Percentiles rank a stretch among this genome's conserved stretches.
Evolutionary conservation across 352 stramenopile genomes (phyloP).

Genomic region (Phytopythium litorale): DNA sequence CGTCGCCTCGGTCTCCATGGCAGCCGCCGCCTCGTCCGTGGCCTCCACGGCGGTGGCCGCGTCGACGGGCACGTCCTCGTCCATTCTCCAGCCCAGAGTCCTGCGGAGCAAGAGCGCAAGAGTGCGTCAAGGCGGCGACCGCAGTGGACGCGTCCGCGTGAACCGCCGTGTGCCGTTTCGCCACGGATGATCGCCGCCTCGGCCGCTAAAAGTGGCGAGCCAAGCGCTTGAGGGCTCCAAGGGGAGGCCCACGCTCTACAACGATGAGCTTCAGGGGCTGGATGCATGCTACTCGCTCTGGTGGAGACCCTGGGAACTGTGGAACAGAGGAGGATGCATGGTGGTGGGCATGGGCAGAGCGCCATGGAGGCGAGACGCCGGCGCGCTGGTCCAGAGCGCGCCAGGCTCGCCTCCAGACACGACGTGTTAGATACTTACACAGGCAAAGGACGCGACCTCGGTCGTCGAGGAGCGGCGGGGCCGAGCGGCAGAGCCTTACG

Average conservation of each 20-base stretch:
- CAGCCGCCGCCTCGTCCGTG: not conserved
- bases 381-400: not conserved
- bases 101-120: not conserved
- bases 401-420: not conserved
- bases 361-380: not conserved
- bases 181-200: not conserved
- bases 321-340: too few species aligned
- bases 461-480: not conserved
- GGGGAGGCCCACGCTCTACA: too few species aligned
- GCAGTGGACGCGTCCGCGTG: not conserved
- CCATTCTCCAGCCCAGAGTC: not conserved
- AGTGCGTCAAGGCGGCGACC: not conserved
- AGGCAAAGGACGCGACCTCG: not conserved
- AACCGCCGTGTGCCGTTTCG: not conserved
- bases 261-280: too few species aligned
- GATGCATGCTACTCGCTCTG: too few species aligned
- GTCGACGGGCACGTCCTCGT: not conserved
- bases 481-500: not conserved
- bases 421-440: constrained; percentile 3
- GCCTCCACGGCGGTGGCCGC: not conserved
- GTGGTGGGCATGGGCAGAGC: not conserved
- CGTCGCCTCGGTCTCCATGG: not conserved
- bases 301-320: too few species aligned
- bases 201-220: not conserved
- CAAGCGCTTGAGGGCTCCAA: too few species aligned